phyloP scores from a whole-genome alignment of 2,329 filamentous ascomycete genomes.

The Fusarium gaditjirri region DNA sequence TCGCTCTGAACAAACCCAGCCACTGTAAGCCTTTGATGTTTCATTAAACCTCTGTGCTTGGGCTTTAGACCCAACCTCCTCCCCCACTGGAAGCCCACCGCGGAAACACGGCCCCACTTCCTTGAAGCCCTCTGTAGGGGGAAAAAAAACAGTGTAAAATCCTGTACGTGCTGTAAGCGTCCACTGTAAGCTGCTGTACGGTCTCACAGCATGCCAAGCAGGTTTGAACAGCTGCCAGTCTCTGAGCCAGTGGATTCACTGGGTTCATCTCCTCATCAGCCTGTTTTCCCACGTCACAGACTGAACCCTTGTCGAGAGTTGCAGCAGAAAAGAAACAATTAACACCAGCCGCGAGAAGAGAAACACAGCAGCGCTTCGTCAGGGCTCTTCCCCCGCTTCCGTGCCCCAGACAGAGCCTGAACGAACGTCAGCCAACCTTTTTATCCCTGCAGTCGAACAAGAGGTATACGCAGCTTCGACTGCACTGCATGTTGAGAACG shows the following conservation, averaged over 20 bases:
- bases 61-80: neutral
- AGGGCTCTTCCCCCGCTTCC: slow-evolving; percentile 16
- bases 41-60: neutral
- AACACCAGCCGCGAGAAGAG: slow-evolving; percentile 21
- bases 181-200: slow-evolving; percentile 22
- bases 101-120: slow-evolving; percentile 15
- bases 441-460: slow-evolving; percentile 21
- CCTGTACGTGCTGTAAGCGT: slow-evolving; percentile 16
- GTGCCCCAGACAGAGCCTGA: slow-evolving; percentile 16
- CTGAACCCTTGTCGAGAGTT: slow-evolving; percentile 15
- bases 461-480: slow-evolving; percentile 22
- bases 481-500: slow-evolving; percentile 16
- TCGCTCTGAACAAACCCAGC: slow-evolving; percentile 9
- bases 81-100: slow-evolving; percentile 7
- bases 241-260: slow-evolving; percentile 16
- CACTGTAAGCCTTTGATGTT: slow-evolving; percentile 10
- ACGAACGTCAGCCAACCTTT: slow-evolving; percentile 30
- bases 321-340: slow-evolving; percentile 8
- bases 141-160: neutral
- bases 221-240: slow-evolving; percentile 12
- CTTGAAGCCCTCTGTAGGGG: slow-evolving; percentile 13
- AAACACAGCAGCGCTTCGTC: slow-evolving; percentile 14
- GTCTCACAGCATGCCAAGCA: slow-evolving; percentile 19
- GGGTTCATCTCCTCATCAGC: slow-evolving; percentile 14
- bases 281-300: slow-evolving; percentile 26